These are phyloP conservation scores for Cladophialophora psammophila DNA, from an alignment of 2,329 filamentous ascomycete genomes.

Conservation along the genomic window DNA sequence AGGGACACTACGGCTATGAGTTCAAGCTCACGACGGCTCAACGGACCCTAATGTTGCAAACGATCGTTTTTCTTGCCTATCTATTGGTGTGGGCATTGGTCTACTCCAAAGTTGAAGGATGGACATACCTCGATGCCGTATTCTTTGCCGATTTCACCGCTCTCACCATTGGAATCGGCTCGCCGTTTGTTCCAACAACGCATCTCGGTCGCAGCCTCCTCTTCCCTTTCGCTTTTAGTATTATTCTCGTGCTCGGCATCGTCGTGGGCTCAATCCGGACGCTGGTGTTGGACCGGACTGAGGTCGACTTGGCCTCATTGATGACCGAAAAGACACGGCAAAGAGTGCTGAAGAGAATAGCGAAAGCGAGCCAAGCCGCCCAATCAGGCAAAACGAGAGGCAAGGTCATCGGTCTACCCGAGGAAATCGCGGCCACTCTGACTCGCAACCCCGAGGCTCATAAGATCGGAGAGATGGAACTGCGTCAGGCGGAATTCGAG, in stretches of 20 bases:
- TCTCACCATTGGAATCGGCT: conserved; percentile 48
- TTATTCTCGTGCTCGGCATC: conserved; percentile 47
- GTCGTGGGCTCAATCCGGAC: conserved; percentile 47
- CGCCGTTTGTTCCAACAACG: conserved; percentile 45
- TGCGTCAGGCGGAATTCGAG: not conserved
- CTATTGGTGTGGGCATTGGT: conserved; percentile 47
- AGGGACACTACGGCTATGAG: no score
- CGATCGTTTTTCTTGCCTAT: conserved; percentile 49
- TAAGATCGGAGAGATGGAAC: not conserved
- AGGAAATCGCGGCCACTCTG: not conserved
- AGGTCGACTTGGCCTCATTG: conserved; percentile 43
- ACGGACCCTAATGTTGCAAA: conserved; percentile 56
- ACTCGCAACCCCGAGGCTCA: no score
- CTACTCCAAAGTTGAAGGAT: conserved; percentile 47
- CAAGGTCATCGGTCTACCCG: not conserved
- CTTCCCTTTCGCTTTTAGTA: conserved; percentile 48
- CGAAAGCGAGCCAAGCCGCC: no score
- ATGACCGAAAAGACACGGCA: conserved; percentile 43
- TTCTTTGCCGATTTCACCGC: conserved; percentile 48
- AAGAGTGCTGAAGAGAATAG: conserved; percentile 17
- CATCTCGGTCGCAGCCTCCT: conserved; percentile 46
- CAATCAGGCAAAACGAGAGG: conserved; percentile 17
- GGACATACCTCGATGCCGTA: conserved; percentile 47
- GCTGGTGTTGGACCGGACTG: conserved; percentile 45
- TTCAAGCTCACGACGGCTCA: conserved; percentile 63